Percentiles rank a stretch among this genome's conserved stretches.
phyloP scores from a whole-genome alignment of 2,329 filamentous ascomycete genomes.

The Plectosphaerella cucumerina region DNA sequence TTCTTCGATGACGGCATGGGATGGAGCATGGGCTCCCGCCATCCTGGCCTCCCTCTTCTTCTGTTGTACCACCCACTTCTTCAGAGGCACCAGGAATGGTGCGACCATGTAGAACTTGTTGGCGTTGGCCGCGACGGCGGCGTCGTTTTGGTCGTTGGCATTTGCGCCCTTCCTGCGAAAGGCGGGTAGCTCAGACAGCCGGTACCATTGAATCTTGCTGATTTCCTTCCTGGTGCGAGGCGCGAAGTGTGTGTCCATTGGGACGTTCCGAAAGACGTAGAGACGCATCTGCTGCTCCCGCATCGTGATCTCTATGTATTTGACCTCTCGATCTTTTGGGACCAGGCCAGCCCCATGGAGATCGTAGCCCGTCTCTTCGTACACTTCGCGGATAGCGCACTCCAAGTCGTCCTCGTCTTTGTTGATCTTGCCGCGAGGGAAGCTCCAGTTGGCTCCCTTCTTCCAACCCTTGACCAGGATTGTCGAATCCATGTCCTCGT shows the following conservation, averaged over 20 bases:
- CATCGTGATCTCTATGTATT: constrained; percentile 86
- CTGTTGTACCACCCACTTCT: constrained; percentile 87
- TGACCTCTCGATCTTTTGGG: constrained; percentile 64
- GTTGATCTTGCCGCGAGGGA: constrained; percentile 96
- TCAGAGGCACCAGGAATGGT: constrained; percentile 79
- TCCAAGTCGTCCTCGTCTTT: constrained; percentile 92
- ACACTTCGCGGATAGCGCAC: constrained; percentile 90
- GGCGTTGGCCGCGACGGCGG: constrained; percentile 55
- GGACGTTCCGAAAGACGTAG: constrained; percentile 86
- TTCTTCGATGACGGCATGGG: constrained; percentile 48
- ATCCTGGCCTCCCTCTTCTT: constrained; percentile 63
- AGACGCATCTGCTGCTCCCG: constrained; percentile 88
- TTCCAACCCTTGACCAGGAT: constrained; percentile 98
- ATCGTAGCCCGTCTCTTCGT: constrained; percentile 93
- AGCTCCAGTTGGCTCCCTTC: constrained; percentile 94
- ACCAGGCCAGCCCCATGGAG: constrained; percentile 72
- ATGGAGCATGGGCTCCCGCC: constrained; percentile 34
- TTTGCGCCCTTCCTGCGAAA: constrained; percentile 65
- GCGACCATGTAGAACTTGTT: constrained; percentile 99
- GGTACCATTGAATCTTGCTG: constrained; percentile 95
- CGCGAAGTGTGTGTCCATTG: constrained; percentile 82
- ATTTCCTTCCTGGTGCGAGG: constrained; percentile 95
- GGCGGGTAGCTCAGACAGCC: constrained; percentile 79
- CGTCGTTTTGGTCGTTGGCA: constrained; percentile 48
- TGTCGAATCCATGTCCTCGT: constrained; percentile 88